These are phyloP conservation scores for Pleurotus salmoneostramineus DNA, from an alignment of 768 basidiomycete genomes.

Conservation along the genomic window DNA sequence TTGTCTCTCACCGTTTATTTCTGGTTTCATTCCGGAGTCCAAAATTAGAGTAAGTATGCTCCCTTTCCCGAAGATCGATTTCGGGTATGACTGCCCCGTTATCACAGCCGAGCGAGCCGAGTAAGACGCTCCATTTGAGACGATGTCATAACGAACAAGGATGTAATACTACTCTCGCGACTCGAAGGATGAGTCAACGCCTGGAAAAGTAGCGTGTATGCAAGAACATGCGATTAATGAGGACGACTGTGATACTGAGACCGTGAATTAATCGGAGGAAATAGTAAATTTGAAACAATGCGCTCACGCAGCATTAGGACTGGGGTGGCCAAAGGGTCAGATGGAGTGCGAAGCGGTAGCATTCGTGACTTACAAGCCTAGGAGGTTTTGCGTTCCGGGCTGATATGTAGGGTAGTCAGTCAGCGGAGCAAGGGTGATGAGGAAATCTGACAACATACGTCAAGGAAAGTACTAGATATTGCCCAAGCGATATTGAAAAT, in stretches of 20 bases:
- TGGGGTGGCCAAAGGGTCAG: background rate
- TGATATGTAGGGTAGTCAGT: background rate
- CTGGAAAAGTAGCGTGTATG: background rate
- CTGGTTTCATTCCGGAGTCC: too few species aligned
- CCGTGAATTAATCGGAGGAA: background rate
- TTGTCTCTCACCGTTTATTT: too few species aligned
- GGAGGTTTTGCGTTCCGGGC: background rate
- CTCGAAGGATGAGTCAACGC: background rate
- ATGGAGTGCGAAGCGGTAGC: background rate
- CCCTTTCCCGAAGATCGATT: too few species aligned
- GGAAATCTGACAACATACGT: background rate
- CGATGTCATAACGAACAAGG: too few species aligned
- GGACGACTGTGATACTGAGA: background rate
- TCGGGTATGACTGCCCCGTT: too few species aligned
- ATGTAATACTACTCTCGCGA: too few species aligned
- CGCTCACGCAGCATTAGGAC: background rate
- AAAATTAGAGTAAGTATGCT: too few species aligned
- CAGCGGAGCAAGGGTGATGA: background rate
- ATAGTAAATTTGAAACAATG: background rate
- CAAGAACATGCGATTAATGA: conserved; percentile 3
- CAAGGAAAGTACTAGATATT: background rate
- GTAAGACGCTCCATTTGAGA: too few species aligned
- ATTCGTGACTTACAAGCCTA: background rate
- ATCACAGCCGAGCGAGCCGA: too few species aligned
- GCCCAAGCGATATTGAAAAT: background rate